phyloP scores from a whole-genome alignment of 2,329 filamentous ascomycete genomes.

The Scedosporium boydii region DNA sequence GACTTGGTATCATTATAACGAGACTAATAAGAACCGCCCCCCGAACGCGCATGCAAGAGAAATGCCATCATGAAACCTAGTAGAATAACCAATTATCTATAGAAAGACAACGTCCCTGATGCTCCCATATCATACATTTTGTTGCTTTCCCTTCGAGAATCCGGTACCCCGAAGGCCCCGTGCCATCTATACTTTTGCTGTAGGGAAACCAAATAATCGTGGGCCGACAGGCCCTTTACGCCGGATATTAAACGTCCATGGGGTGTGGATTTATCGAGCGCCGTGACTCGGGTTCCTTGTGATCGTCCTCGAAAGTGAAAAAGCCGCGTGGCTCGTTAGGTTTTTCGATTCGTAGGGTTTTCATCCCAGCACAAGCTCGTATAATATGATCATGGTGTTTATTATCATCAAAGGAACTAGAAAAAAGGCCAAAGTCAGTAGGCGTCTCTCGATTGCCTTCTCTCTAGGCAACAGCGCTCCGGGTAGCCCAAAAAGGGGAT shows the following conservation, averaged over 20 bases:
- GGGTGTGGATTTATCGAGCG: background rate
- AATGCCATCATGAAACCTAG: background rate
- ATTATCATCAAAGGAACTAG: constrained; percentile 76
- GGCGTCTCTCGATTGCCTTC: background rate
- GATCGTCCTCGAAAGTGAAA: too few relatives aligned
- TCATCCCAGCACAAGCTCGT: constrained; percentile 69
- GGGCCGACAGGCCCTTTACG: background rate
- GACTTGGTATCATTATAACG: background rate
- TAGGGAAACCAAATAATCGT: background rate
- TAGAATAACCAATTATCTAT: background rate
- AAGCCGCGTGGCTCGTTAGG: too few relatives aligned
- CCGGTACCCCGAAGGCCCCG: background rate
- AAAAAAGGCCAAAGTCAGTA: background rate
- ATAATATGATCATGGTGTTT: constrained; percentile 75
- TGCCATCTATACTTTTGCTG: background rate
- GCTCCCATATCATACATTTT: background rate
- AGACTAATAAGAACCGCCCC: background rate
- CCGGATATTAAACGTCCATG: background rate
- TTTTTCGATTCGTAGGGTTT: background rate
- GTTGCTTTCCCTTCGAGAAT: background rate
- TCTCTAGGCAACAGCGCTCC: background rate
- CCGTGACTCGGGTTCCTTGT: too few relatives aligned
- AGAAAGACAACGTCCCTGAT: background rate
- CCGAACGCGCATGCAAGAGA: background rate
- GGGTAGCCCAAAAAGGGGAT: background rate